Evolutionary conservation across 495 filamentous ascomycete genomes (phyloP), one percentile per base, ranked within the genome.

Genomic region (Staphylotrichum longicolle): DNA sequence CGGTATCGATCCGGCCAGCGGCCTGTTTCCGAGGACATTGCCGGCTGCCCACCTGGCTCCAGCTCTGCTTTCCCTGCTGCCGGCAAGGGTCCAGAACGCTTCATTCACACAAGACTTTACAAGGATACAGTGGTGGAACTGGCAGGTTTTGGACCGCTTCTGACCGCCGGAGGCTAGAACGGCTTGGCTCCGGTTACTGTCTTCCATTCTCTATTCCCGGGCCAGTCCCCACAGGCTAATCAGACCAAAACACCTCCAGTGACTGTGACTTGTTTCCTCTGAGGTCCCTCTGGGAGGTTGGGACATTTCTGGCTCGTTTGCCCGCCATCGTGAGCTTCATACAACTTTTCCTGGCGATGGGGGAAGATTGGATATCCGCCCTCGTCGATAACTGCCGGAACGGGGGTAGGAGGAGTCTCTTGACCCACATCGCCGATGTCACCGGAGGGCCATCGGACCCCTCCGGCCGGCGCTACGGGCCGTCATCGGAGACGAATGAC

Each of bases 401-500:
- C 20, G 20, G 20, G 20, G 20, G 20, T 8, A 47, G 54, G 30
- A 7, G 7, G 47, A 4, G 42, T 3, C 3, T 30, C 32, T 33
- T 15, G 42, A 57, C 42, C 34, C 32, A 48, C 45, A 2, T 32
- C 55, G 20, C 55, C 55, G 55, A 57, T 35, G 14, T 8, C 15
- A 39, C 34, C 55, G 55, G 55, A 57, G 55, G 33, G 7, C 41
- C 34, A 48, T 57, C 55, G 55, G 55, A 57, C 15, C 55, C 15
- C 15, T 37, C 44, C 3, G 34, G 8, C 45, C 42, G 42, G 14
- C 39, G 27, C 12, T 27, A 15, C 30, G 33, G 32, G 15, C 55
- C 55, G 55, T 49, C 55, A 57, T 57, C 55, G 55, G 55, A 57
- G 32, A 37, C 7, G 4, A 20, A 54, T 54, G 52, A 54, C 52